Conservation (phyloP, 495 filamentous ascomycete species). For the Penicillium fimorum region DNA sequence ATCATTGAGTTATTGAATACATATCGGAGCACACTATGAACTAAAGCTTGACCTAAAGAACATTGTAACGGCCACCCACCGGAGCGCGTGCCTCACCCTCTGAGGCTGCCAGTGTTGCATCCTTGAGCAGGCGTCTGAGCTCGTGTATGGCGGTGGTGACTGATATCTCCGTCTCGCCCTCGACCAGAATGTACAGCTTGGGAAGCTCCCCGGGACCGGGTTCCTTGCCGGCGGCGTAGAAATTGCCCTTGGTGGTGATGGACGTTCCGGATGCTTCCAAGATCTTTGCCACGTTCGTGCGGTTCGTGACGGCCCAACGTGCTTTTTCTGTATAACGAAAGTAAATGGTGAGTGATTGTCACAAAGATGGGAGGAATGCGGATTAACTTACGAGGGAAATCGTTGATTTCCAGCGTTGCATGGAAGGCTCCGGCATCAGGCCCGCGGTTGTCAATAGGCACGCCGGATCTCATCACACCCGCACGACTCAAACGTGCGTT, state of each 20-base stretch:
- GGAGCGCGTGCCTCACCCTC: constrained; percentile 80
- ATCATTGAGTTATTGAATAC: not conserved
- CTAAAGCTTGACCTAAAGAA: constrained; percentile 72
- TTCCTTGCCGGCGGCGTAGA: constrained; percentile 78
- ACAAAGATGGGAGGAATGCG: not conserved
- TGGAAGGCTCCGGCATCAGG: constrained; percentile 97
- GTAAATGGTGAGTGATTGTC: constrained; percentile 23
- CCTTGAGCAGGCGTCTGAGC: constrained; percentile 80
- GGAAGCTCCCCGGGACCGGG: constrained; percentile 70
- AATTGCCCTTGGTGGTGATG: constrained; percentile 96
- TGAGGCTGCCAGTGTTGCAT: constrained; percentile 88
- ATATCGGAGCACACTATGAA: not conserved
- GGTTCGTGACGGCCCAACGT: constrained; percentile 97
- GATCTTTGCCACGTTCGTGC: constrained; percentile 98
- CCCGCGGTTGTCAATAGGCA: constrained; percentile 97
- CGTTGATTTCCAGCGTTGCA: constrained; percentile 97
- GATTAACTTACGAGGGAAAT: constrained; percentile 77
- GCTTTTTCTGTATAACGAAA: constrained; percentile 69
- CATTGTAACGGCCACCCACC: constrained; percentile 83
- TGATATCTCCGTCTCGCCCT: constrained; percentile 91
- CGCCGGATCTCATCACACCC: constrained; percentile 81
- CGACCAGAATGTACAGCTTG: constrained; percentile 95
- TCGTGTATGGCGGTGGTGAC: constrained; percentile 91
- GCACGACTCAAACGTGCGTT: constrained; percentile 81
- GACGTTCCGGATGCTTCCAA: constrained; percentile 91